phyloP scores from a whole-genome alignment of 306 rosid genomes.

The Mimosa bimucronata region DNA sequence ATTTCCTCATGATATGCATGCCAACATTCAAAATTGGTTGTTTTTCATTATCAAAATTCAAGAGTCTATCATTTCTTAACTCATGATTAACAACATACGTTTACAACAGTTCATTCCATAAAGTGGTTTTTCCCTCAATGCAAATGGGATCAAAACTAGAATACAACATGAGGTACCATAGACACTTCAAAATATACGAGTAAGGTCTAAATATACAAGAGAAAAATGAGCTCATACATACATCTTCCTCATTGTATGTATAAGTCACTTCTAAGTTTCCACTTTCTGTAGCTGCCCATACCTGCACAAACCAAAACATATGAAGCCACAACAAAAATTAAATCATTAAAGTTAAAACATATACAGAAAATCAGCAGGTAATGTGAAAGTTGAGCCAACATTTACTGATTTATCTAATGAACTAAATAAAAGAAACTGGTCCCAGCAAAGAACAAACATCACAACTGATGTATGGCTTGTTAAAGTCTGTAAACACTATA shows the following conservation, averaged over 20 bases:
- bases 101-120: too few relatives aligned
- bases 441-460: slow-evolving; percentile 99
- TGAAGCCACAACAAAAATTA: slow-evolving; percentile 17
- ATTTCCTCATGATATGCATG: background rate
- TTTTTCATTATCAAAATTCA: slow-evolving; percentile 18
- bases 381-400: slow-evolving; percentile 47
- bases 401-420: slow-evolving; percentile 88
- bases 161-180: background rate
- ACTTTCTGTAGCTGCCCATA: slow-evolving; percentile 86
- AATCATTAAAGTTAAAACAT: background rate
- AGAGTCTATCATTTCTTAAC: slow-evolving; percentile 23
- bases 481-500: slow-evolving; percentile 89
- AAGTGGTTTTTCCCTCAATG: background rate
- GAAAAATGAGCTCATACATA: slow-evolving; percentile 43
- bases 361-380: slow-evolving; percentile 2
- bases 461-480: slow-evolving; percentile 87
- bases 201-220: background rate
- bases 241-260: slow-evolving; percentile 82
- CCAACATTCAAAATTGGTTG: slow-evolving; percentile 13
- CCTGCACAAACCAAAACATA: slow-evolving; percentile 53
- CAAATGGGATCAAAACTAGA: background rate
- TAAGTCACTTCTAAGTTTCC: slow-evolving; percentile 94
- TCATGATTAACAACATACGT: too few relatives aligned
- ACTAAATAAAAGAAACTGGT: slow-evolving; percentile 86
- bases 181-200: slow-evolving; percentile 25